Base-by-base conservation (phyloP, 192 early-diverging fungal genomes). In the Spinellus fusiger region DNA sequence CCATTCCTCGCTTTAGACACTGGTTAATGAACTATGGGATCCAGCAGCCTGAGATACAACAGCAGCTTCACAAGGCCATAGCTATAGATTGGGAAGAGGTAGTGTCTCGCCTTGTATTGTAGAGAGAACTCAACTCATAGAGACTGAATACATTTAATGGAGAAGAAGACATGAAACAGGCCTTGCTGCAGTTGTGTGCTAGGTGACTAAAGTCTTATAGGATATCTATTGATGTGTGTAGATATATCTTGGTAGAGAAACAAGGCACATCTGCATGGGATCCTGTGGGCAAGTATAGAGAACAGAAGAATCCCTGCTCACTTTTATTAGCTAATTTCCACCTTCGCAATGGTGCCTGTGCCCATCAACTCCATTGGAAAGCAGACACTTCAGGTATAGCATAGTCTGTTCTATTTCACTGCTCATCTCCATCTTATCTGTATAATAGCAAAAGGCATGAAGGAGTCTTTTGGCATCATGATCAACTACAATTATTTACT, bases 401-500 rank as follows among this genome's bases (percentile, higher is more conserved):
- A 23, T 16, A 35, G 4, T 28, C 27, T 59, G 27, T 12, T 34
- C 28, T 9, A 25, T 9, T 29, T 8, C 26, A 31, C 29, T 27
- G 6, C 33, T 22, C 16, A 18, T 6, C 37, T 54, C 54, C 31
- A 35, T 54, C 54, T 32, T 55, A 13, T n/a, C 7, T 47, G 5
- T 35, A 4, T 55, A 12, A 10, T 50, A 79, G 83, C 79, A 7
- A 86, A 83, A 65, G 94, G 95, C 4, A 70, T 95, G 52, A 65
- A 80, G 7, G 86, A 96, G 62, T 94, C 93, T 13, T 89, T 88
- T 61, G 93, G 92, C 2, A 86, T 98, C 47, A 98, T 98, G 95
- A 82, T 91, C 47, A 96, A 98, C 70, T 98, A 95, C 69, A 82
- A 90, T 56, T 98, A 98, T 67, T 70, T 86, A 9, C 61, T 90